Percentiles rank a stretch among this genome's conserved stretches.
These are phyloP conservation scores for Cryptococcus maquisensis DNA, from an alignment of 1,284 basidiomycete genomes.

Conservation along the genomic window DNA sequence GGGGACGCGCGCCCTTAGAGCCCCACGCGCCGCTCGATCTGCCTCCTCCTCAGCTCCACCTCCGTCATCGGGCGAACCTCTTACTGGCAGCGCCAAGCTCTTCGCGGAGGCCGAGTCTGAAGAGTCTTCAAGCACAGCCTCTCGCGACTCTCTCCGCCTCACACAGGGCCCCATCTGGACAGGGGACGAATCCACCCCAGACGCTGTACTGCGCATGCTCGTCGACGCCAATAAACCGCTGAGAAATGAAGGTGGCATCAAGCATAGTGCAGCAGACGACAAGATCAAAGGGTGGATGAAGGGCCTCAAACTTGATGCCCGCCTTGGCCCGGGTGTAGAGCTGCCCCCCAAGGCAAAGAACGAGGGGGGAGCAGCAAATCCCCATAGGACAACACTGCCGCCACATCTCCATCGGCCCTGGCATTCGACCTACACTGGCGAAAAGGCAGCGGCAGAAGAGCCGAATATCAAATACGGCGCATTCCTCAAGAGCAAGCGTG, in stretches of 20 bases:
- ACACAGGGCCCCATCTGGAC: slow-evolving; percentile 56
- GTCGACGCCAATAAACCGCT: slow-evolving; percentile 79
- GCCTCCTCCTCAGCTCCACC: background rate
- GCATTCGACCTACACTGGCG: slow-evolving; percentile 45
- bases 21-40: no score
- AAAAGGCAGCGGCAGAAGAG: slow-evolving; percentile 10
- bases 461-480: slow-evolving; percentile 44
- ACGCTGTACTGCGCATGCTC: slow-evolving; percentile 76
- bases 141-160: slow-evolving; percentile 44
- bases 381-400: slow-evolving; percentile 39
- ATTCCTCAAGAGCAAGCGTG: slow-evolving; percentile 26
- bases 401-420: slow-evolving; percentile 46
- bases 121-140: slow-evolving; percentile 43
- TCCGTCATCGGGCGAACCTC: background rate
- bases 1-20: background rate
- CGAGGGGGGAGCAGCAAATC: slow-evolving; percentile 4
- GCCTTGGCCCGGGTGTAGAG: slow-evolving; percentile 3
- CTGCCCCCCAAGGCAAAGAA: background rate
- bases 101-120: slow-evolving; percentile 66
- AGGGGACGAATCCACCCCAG: slow-evolving; percentile 66
- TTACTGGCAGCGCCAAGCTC: slow-evolving; percentile 61
- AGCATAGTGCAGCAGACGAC: slow-evolving; percentile 61
- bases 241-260: slow-evolving; percentile 50
- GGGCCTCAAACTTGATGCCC: slow-evolving; percentile 35
- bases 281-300: slow-evolving; percentile 58